phyloP scores from a whole-genome alignment of 2,329 filamentous ascomycete genomes.

The Aspergillus ibericus region DNA sequence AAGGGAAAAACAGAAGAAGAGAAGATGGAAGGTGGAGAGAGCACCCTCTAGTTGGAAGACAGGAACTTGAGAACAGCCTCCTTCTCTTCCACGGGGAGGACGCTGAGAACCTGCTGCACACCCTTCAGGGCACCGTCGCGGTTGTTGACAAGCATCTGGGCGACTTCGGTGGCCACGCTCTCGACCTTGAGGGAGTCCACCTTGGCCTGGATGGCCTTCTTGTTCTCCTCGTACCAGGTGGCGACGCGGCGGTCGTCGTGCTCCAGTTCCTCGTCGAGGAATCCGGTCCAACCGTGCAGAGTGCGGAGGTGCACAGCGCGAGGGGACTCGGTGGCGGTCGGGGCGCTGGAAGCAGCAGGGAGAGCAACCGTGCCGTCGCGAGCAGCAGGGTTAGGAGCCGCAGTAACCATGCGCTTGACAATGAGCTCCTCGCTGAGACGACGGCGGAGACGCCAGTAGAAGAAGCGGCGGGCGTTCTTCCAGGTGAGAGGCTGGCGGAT shows the following conservation, averaged over 20 bases:
- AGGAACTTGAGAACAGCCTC: slow-evolving; percentile 71
- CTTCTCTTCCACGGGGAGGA: slow-evolving; percentile 84
- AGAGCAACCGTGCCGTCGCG: slow-evolving; percentile 43
- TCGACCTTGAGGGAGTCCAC: slow-evolving; percentile 81
- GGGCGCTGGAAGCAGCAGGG: slow-evolving; percentile 33
- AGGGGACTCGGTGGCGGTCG: slow-evolving; percentile 43
- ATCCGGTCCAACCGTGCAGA: slow-evolving; percentile 78
- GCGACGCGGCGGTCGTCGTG: slow-evolving; percentile 80
- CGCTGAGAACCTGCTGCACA: slow-evolving; percentile 78
- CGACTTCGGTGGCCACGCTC: slow-evolving; percentile 67
- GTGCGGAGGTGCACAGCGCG: slow-evolving; percentile 70
- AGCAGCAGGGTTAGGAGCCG: slow-evolving; percentile 38
- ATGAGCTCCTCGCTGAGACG: slow-evolving; percentile 97
- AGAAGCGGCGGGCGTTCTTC: slow-evolving; percentile 90
- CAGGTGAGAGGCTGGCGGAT: slow-evolving; percentile 83
- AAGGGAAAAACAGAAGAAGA: slow-evolving; percentile 10
- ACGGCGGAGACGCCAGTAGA: slow-evolving; percentile 98
- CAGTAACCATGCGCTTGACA: slow-evolving; percentile 76
- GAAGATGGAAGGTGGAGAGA: not conserved
- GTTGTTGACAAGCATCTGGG: slow-evolving; percentile 65
- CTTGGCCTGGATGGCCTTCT: slow-evolving; percentile 78
- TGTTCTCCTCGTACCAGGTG: slow-evolving; percentile 94
- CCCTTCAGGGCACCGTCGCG: slow-evolving; percentile 76
- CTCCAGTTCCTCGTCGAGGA: slow-evolving; percentile 68
- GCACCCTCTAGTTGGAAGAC: slow-evolving; percentile 21